Evolutionary conservation across 768 basidiomycete species (phyloP), one percentile per base, ranked within the genome.

Genomic region (Suillus cothurnatus): DNA sequence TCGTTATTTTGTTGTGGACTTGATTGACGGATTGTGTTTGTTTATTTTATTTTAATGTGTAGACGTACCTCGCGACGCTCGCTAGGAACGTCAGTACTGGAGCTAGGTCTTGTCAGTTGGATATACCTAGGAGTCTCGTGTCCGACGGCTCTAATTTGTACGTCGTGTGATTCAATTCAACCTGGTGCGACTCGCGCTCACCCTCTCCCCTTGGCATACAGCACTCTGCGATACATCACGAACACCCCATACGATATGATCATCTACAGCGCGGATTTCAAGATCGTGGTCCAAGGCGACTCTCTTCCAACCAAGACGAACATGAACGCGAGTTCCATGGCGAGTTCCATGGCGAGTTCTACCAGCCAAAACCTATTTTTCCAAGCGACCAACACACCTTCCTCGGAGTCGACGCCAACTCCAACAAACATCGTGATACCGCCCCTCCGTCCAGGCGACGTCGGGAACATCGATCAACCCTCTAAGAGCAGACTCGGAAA

Each of bases 201-300:
- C 6, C 14, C 9, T 15, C n/a, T n/a, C n/a, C n/a, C n/a, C n/a
- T n/a, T 0, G 15, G 2, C 8, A 11, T 28, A 59, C 8, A 80
- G 81, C 45, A 72, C 73, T 28, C 67, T 82, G 26, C 75, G 73
- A 43, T 82, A 82, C 55, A 67, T 70, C 53, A 72, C 74, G 63
- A 52, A 65, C 28, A 59, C 66, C 4, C 78, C 77, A 17, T 62
- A 56, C 15, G 38, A 65, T 6, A n/a, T 65, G 31, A 77, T 78
- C 1, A 69, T 85, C 28, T 88, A 84, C 70, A 83, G 85, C 23
- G 82, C 86, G 9, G 79, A 84, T 67, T 90, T 90, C 63, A 69
- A 66, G 45, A 82, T 88, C 52, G 36, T 23, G 3, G 19, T 21
- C 5, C 39, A 12, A 41, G 58, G 38, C 19, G 41, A 59, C 19